These are phyloP conservation scores for Vararia minispora DNA, from an alignment of 768 basidiomycete species.

Conservation along the genomic window DNA sequence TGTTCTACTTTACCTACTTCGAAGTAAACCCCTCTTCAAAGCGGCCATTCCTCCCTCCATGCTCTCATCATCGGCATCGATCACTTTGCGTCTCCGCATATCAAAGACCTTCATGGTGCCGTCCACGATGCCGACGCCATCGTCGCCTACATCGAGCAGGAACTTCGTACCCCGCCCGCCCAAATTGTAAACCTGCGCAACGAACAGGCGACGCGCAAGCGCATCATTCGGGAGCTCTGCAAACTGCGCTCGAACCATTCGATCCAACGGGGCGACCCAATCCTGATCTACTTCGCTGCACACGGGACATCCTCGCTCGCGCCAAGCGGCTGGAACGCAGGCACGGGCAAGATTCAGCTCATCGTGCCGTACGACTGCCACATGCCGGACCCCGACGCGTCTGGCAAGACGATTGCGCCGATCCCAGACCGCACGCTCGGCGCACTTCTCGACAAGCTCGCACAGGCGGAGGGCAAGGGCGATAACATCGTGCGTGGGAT, in stretches of 20 bases:
- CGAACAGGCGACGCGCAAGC: constrained; percentile 24
- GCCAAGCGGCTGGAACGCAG: constrained; percentile 22
- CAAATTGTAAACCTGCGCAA: constrained; percentile 30
- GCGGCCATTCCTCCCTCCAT: too few species aligned
- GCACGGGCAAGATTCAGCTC: constrained; percentile 24
- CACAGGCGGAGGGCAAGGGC: constrained; percentile 27
- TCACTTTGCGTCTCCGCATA: constrained; percentile 18
- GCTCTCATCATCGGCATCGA: constrained; percentile 36
- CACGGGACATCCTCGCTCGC: constrained; percentile 28
- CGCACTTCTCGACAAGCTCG: constrained; percentile 25
- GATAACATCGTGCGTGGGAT: constrained; percentile 29
- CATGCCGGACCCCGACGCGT: not conserved
- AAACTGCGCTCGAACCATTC: constrained; percentile 14
- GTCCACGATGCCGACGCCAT: constrained; percentile 30
- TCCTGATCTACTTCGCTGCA: constrained; percentile 34
- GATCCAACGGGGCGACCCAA: constrained; percentile 16
- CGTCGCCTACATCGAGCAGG: constrained; percentile 21
- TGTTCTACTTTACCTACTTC: too few species aligned
- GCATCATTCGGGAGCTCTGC: constrained; percentile 23
- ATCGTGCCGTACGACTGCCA: constrained; percentile 26
- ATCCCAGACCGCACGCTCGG: constrained; percentile 36
- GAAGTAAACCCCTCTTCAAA: too few species aligned
- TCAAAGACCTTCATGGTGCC: constrained; percentile 23
- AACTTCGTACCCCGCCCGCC: constrained; percentile 20
- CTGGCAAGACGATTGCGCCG: constrained; percentile 16